Evolutionary conservation across 192 early-diverging fungal genomes (phyloP).

Genomic region (Coemansia sp.): DNA sequence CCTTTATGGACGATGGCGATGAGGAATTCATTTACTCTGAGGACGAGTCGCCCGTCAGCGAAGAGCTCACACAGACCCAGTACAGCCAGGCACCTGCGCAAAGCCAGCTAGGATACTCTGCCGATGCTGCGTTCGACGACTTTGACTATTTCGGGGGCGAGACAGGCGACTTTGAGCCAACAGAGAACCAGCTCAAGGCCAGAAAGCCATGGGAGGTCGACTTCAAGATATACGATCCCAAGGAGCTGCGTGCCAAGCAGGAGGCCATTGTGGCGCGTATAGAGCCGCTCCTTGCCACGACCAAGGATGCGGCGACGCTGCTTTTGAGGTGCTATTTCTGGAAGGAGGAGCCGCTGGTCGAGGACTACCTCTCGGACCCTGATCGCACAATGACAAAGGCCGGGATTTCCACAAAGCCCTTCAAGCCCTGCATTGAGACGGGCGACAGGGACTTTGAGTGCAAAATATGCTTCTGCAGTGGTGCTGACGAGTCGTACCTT

Average conservation of each 20-base stretch:
- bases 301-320: constrained; percentile 31
- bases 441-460: constrained; percentile 63
- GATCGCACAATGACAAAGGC: constrained; percentile 32
- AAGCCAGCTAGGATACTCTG: constrained; percentile 22
- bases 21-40: constrained; percentile 37
- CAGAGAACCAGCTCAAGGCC: constrained; percentile 1
- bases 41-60: constrained; percentile 6
- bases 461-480: constrained; percentile 80
- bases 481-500: constrained; percentile 45
- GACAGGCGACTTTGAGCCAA: constrained; percentile 27
- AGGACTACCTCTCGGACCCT: constrained; percentile 32
- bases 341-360: constrained; percentile 47
- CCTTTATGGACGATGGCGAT: constrained; percentile 40
- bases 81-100: constrained; percentile 6
- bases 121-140: constrained; percentile 16
- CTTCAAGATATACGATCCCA: constrained; percentile 23
- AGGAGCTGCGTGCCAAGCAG: constrained; percentile 32
- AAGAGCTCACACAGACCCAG: constrained; percentile 2
- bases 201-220: constrained; percentile 48
- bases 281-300: constrained; percentile 33
- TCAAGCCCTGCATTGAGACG: constrained; percentile 10
- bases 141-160: constrained; percentile 26
- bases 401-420: constrained; percentile 15
- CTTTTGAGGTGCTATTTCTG: constrained; percentile 41
- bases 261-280: constrained; percentile 21